Percentiles rank a stretch among this genome's conserved stretches.
Conservation (phyloP, 2,329 filamentous ascomycete species). For the Cladosporium sp. region DNA sequence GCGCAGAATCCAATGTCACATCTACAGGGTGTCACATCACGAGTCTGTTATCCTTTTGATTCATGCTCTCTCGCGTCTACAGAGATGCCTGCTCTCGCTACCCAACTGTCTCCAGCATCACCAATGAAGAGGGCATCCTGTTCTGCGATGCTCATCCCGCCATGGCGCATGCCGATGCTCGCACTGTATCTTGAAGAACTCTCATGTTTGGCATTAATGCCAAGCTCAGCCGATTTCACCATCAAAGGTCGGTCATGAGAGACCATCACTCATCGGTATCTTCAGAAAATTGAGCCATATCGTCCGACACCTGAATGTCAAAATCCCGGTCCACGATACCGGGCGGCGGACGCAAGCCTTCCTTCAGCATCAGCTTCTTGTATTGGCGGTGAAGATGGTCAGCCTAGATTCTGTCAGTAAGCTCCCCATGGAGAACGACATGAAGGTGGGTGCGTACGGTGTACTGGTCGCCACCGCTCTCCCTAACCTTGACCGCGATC, state of each 20-base stretch:
- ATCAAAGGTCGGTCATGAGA: neutral
- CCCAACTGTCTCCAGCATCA: no score
- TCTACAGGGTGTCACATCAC: no score
- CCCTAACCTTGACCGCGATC: conserved; percentile 30
- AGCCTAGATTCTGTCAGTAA: conserved; percentile 14
- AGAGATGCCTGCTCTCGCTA: no score
- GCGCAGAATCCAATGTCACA: no score
- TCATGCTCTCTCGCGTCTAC: no score
- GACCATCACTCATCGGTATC: neutral
- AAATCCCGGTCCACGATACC: conserved; percentile 23
- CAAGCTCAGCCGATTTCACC: no score
- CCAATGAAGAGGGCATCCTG: no score
- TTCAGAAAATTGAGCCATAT: neutral
- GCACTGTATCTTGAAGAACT: no score
- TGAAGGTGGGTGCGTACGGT: neutral
- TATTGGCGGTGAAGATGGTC: conserved; percentile 34
- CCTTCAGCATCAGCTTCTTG: conserved; percentile 33
- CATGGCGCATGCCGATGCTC: no score
- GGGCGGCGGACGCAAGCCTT: conserved; percentile 16
- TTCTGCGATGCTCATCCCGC: no score
- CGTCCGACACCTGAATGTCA: conserved; percentile 13
- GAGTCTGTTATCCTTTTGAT: no score
- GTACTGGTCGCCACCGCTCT: conserved; percentile 30
- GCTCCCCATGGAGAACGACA: neutral
- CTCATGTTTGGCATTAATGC: no score